phyloP scores from a whole-genome alignment of 371 early-diverging fungal genomes.

The Mucor racemosus region DNA sequence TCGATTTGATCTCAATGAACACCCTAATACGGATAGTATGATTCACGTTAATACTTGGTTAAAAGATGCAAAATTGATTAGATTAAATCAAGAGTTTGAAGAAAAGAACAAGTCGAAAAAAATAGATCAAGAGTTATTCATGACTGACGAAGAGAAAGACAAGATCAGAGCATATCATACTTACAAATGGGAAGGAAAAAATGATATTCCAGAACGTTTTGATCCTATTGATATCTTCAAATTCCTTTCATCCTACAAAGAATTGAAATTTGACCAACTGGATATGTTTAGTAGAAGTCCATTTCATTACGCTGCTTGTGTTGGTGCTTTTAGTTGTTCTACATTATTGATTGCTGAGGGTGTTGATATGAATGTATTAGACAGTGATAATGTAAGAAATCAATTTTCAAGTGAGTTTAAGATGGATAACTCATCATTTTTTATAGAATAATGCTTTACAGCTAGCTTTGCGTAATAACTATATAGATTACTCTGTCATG shows the following conservation, averaged over 20 bases:
- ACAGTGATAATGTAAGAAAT: slow-evolving; percentile 50
- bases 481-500: slow-evolving; percentile 63
- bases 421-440: neutral
- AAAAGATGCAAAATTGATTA: slow-evolving; percentile 14
- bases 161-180: slow-evolving; percentile 8
- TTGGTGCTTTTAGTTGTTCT: slow-evolving; percentile 63
- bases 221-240: slow-evolving; percentile 66
- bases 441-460: slow-evolving; percentile 55
- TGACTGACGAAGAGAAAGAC: slow-evolving; percentile 13
- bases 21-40: neutral
- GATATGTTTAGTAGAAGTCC: slow-evolving; percentile 57
- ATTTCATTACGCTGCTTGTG: slow-evolving; percentile 64
- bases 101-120: neutral
- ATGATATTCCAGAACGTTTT: slow-evolving; percentile 18
- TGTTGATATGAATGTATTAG: slow-evolving; percentile 43
- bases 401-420: neutral
- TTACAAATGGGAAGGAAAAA: slow-evolving; percentile 10
- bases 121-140: neutral
- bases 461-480: slow-evolving; percentile 49
- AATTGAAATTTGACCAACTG: slow-evolving; percentile 30
- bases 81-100: neutral
- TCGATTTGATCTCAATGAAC: slow-evolving; percentile 11
- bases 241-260: slow-evolving; percentile 31
- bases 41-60: slow-evolving; percentile 12
- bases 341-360: slow-evolving; percentile 42